These are phyloP conservation scores for Backusella morwellensis DNA, from an alignment of 192 early-diverging fungal species.

Conservation along the genomic window DNA sequence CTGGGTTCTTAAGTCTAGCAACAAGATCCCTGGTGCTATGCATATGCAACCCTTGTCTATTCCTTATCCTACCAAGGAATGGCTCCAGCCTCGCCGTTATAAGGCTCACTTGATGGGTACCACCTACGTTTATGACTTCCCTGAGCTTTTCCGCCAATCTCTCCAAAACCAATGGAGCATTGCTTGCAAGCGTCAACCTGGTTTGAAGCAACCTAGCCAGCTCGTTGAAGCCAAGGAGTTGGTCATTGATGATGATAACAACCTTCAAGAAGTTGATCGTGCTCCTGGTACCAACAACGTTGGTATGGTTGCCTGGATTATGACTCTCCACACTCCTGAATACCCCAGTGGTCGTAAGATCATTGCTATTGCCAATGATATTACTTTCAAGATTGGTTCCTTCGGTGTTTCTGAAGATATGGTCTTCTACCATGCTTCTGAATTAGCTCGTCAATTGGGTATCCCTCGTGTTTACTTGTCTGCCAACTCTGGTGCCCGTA, in stretches of 20 bases:
- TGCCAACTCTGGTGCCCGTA: slow-evolving; percentile 98
- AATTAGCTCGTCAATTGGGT: slow-evolving; percentile 82
- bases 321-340: slow-evolving; percentile 89
- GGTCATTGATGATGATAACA: slow-evolving; percentile 76
- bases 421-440: slow-evolving; percentile 90
- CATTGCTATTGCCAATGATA: slow-evolving; percentile 97
- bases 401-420: slow-evolving; percentile 94
- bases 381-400: slow-evolving; percentile 95
- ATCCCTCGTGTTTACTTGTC: slow-evolving; percentile 93
- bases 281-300: slow-evolving; percentile 86
- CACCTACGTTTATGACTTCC: slow-evolving; percentile 99
- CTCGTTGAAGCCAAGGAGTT: slow-evolving; percentile 83
- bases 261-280: slow-evolving; percentile 75
- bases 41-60: slow-evolving; percentile 79
- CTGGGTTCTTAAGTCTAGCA: slow-evolving; percentile 85
- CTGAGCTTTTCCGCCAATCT: slow-evolving; percentile 91
- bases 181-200: slow-evolving; percentile 40
- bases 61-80: slow-evolving; percentile 91
- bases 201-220: slow-evolving; percentile 53
- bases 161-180: slow-evolving; percentile 79
- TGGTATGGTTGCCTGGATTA: slow-evolving; percentile 97
- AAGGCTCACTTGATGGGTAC: slow-evolving; percentile 98
- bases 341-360: slow-evolving; percentile 84
- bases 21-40: slow-evolving; percentile 72
- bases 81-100: slow-evolving; percentile 95